Conservation (phyloP, 306 rosid genomes). For the Arachis hypogaea region DNA sequence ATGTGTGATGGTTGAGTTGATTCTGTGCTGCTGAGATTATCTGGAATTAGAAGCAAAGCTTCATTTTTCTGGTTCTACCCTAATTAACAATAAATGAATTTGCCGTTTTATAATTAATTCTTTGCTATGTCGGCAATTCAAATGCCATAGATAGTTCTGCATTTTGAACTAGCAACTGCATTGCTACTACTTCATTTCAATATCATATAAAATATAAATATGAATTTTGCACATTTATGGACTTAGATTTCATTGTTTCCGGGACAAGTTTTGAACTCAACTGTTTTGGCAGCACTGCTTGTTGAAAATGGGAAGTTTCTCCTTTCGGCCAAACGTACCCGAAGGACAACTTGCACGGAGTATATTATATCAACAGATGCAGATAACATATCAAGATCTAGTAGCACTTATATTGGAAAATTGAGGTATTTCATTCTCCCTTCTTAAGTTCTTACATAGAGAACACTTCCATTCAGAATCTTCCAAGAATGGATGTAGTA, state of each 20-base stretch:
- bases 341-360: slow-evolving; percentile 87
- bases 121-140: neutral
- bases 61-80: neutral
- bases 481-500: neutral
- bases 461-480: neutral
- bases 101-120: neutral
- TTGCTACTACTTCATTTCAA: neutral
- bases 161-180: slow-evolving; percentile 24
- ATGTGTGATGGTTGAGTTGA: slow-evolving; percentile 9
- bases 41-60: slow-evolving; percentile 16
- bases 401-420: slow-evolving; percentile 83
- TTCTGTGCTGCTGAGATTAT: neutral
- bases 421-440: slow-evolving; percentile 55
- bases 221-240: neutral
- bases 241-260: neutral
- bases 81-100: neutral
- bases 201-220: slow-evolving; percentile 7
- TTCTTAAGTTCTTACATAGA: neutral
- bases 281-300: slow-evolving; percentile 63
- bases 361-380: slow-evolving; percentile 86
- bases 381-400: slow-evolving; percentile 81
- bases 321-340: slow-evolving; percentile 82
- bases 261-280: slow-evolving; percentile 30
- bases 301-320: slow-evolving; percentile 96
- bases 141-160: neutral